Evolutionary conservation across 768 basidiomycete genomes (phyloP), one percentile per base, ranked within the genome.

Genomic region (Lanmaoa pseudosensibilis): DNA sequence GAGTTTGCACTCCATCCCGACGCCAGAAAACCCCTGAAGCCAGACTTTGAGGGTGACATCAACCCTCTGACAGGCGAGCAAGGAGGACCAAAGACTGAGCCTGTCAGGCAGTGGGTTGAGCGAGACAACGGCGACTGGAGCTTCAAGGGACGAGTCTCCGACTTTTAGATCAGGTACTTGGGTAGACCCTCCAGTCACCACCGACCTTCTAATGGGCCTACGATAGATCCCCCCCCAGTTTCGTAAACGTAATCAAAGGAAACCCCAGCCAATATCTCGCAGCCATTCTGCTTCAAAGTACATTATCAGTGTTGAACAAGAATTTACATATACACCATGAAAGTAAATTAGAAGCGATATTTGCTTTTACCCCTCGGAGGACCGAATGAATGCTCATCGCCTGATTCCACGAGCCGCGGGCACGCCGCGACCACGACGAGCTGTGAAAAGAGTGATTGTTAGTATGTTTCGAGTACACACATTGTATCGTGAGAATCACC

Each of bases 1-100:
- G 74, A 78, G 30, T 74, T 80, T 19, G 74, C 82, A 2, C 65
- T 83, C 43, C 90, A 93, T 65, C 88, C 90, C 2, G 90, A 94
- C 65, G 83, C 87, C 0, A 83, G 79, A 23, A 69, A 71, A 16
- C 82, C 84, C 1, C 55, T 86, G 23, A 73, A 76, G 19, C 77
- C 85, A 11, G 86, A 90, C 61, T 94, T 94, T 64, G 83, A 88
- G 55, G 94, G 93, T 19, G 86, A 93, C 43, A 70, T 78, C 37
- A 94, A 96, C 64, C 94, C 93, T 1, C 62, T 62, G 2, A 96
- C 94, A 3, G 94, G 94, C 13, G 94, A 96, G 71, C 74, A 80
- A 46, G 92, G 90, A 0, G 94, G 94, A 0, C 94, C 94, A 21
- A 95, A 94, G 76, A 79, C 77, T 32, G 94, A 96, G 68, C 94